These are phyloP conservation scores for Thermoascus crustaceus DNA, from an alignment of 2,329 filamentous ascomycete genomes.

Conservation along the genomic window DNA sequence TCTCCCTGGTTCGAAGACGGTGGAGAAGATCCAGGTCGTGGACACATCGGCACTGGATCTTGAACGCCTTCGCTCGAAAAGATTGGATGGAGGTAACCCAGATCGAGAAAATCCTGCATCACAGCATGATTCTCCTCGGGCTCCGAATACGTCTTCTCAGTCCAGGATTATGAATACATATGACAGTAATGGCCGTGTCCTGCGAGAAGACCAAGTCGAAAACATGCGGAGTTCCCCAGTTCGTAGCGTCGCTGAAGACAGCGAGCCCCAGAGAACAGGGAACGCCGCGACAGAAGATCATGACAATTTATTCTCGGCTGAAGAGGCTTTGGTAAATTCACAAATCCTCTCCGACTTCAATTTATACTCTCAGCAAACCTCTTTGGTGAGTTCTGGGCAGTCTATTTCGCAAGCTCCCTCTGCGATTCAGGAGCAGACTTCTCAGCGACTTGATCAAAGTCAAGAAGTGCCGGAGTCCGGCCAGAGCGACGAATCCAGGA, in stretches of 20 bases:
- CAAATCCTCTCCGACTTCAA: not conserved
- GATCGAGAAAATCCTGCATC: not conserved
- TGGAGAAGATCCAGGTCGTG: conserved; percentile 22
- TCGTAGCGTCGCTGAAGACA: not conserved
- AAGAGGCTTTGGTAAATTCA: not conserved
- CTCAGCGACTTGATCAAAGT: too few species aligned
- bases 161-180: conserved; percentile 28
- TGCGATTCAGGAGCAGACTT: not conserved
- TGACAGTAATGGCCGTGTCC: conserved; percentile 14
- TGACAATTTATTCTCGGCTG: too few species aligned
- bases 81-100: not conserved
- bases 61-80: conserved; percentile 6
- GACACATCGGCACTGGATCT: conserved; percentile 19
- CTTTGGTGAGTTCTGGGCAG: not conserved
- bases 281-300: too few species aligned
- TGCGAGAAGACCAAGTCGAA: not conserved
- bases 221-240: not conserved
- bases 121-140: conserved; percentile 15
- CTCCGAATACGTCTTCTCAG: conserved; percentile 24
- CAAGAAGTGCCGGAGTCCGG: too few species aligned
- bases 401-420: not conserved
- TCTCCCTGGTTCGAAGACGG: conserved; percentile 10
- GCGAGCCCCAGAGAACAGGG: not conserved
- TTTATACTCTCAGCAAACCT: not conserved
- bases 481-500: too few species aligned